Percentiles rank a stretch among this genome's conserved stretches.
phyloP scores from a whole-genome alignment of 192 early-diverging fungal species.

The Cetraspora pellucida region DNA sequence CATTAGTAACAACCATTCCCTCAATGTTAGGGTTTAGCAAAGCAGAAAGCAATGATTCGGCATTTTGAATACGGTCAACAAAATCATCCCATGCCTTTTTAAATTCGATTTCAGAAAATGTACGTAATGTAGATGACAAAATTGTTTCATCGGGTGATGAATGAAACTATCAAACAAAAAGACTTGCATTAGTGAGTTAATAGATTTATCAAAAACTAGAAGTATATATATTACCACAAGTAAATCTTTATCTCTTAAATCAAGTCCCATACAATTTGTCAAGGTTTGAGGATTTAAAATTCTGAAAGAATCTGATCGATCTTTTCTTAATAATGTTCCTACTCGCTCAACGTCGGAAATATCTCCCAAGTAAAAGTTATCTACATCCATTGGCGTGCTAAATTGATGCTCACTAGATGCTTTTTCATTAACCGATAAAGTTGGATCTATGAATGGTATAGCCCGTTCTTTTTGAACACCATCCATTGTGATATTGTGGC shows the following conservation, averaged over 20 bases:
- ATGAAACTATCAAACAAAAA: background rate
- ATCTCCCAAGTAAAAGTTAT: constrained; percentile 17
- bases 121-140: background rate
- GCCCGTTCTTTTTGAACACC: constrained; percentile 8
- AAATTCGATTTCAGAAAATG: constrained; percentile 14
- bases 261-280: background rate
- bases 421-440: background rate
- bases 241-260: constrained; percentile 17
- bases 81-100: constrained; percentile 27
- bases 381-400: constrained; percentile 12
- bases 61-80: background rate
- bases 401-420: background rate
- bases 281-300: background rate
- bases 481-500: background rate
- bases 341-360: constrained; percentile 15
- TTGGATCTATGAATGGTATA: background rate
- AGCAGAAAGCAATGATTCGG: background rate
- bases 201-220: background rate
- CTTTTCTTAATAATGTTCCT: constrained; percentile 22
- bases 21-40: background rate
- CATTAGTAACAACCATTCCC: background rate
- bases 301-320: constrained; percentile 23
- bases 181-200: background rate
- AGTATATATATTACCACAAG: constrained; percentile 19
- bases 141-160: constrained; percentile 29